A percentile compares a stretch with the other conserved stretches of the same genome.
phyloP scores from a whole-genome alignment of 2,329 filamentous ascomycete species.

The Paraconiothyrium sp. region DNA sequence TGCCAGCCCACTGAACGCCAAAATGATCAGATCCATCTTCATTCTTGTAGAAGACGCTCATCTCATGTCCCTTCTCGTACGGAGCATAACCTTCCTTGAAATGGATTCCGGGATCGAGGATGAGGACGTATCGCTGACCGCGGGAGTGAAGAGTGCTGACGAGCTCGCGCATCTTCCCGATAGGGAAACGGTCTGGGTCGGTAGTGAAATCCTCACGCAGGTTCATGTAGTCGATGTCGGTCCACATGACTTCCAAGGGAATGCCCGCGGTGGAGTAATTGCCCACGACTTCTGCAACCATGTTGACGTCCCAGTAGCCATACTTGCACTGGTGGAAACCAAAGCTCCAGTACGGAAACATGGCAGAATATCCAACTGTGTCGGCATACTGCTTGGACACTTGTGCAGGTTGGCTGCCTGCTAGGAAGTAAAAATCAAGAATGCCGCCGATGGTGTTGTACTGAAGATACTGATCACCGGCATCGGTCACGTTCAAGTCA shows the following conservation, averaged over 20 bases:
- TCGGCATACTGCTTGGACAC: slow-evolving; percentile 62
- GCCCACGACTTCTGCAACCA: slow-evolving; percentile 72
- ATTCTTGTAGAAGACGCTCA: slow-evolving; percentile 63
- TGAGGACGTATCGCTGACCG: slow-evolving; percentile 76
- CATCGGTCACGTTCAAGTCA: slow-evolving; percentile 70
- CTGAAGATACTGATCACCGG: slow-evolving; percentile 74
- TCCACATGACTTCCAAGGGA: slow-evolving; percentile 78
- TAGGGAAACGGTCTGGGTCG: slow-evolving; percentile 70
- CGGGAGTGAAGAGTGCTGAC: slow-evolving; percentile 72
- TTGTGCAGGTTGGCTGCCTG: slow-evolving; percentile 57
- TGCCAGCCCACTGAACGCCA: slow-evolving; percentile 81
- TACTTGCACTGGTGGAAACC: slow-evolving; percentile 64
- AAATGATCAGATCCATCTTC: slow-evolving; percentile 65
- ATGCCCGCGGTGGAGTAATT: slow-evolving; percentile 74
- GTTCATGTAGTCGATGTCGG: slow-evolving; percentile 76
- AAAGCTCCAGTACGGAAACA: slow-evolving; percentile 63
- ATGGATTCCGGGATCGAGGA: slow-evolving; percentile 72
- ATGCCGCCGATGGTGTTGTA: slow-evolving; percentile 83
- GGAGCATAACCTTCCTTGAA: slow-evolving; percentile 64
- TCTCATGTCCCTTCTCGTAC: slow-evolving; percentile 69
- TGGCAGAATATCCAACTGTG: slow-evolving; percentile 58
- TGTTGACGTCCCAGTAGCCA: slow-evolving; percentile 66
- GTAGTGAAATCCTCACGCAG: slow-evolving; percentile 68
- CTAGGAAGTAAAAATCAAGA: slow-evolving; percentile 69
- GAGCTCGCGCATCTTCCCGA: slow-evolving; percentile 70